phyloP scores from a whole-genome alignment of 345 rosid species.

The Isatis tinctoria region DNA sequence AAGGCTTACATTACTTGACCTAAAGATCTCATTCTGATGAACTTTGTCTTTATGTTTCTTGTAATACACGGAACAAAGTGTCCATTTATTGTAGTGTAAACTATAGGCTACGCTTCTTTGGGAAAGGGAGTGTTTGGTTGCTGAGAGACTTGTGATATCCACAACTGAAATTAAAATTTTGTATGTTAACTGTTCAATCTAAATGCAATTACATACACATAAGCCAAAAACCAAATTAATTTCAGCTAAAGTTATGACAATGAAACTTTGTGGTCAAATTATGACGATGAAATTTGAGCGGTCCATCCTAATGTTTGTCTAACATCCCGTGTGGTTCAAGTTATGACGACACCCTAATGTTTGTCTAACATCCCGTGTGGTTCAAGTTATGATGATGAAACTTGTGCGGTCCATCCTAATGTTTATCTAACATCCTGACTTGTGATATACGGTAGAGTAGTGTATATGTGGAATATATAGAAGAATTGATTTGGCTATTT shows the following conservation, averaged over 20 bases:
- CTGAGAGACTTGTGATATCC: not conserved
- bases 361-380: no score
- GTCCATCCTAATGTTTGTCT: no score
- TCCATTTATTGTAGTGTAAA: constrained; percentile 1
- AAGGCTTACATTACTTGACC: not conserved
- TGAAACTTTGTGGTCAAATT: not conserved
- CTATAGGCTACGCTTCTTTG: not conserved
- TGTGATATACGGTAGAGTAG: no score
- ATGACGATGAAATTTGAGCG: no score
- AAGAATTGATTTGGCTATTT: no score
- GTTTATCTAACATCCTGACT: no score
- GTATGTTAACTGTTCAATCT: not conserved
- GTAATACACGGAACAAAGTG: constrained; percentile 11
- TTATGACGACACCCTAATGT: no score
- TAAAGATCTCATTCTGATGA: not conserved
- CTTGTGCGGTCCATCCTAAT: no score
- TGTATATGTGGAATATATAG: no score
- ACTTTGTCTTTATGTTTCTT: not conserved
- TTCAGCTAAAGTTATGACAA: not conserved
- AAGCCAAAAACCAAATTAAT: not conserved
- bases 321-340: no score
- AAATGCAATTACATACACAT: not conserved
- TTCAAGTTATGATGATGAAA: no score
- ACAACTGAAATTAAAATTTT: not conserved
- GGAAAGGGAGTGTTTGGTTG: not conserved